A percentile compares a stretch with the other conserved stretches of the same genome.
phyloP scores from a whole-genome alignment of 768 basidiomycete species.

The Boletus pseudo-olivaceus region DNA sequence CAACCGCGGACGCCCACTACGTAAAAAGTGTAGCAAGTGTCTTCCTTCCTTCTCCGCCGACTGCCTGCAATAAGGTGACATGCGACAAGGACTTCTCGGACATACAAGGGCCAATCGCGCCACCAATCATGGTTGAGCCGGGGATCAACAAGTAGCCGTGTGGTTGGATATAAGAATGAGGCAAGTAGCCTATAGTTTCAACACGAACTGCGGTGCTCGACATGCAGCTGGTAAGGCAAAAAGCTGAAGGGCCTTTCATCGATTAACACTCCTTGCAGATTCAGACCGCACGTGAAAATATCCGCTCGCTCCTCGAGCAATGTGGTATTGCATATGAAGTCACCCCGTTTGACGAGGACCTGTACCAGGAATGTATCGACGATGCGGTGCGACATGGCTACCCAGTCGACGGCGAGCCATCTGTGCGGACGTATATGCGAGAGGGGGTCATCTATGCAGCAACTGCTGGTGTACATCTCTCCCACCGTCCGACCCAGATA shows the following conservation, averaged over 20 bases:
- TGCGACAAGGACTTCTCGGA: too few species aligned
- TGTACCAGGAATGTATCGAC: slow-evolving; percentile 22
- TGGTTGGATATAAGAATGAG: slow-evolving; percentile 5
- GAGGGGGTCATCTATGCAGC: slow-evolving; percentile 29
- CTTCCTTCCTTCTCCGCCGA: too few species aligned
- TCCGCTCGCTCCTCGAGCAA: slow-evolving; percentile 14
- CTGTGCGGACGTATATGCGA: slow-evolving; percentile 30
- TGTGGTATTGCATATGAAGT: slow-evolving; percentile 14
- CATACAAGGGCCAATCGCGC: too few species aligned
- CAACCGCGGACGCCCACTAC: too few species aligned
- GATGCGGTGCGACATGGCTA: slow-evolving; percentile 26
- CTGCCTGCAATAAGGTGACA: too few species aligned
- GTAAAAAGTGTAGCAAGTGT: too few species aligned
- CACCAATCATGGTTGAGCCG: too few species aligned
- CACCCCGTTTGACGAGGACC: slow-evolving; percentile 9
- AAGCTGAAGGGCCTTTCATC: neutral
- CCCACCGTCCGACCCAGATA: slow-evolving; percentile 10
- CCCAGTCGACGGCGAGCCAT: slow-evolving; percentile 18
- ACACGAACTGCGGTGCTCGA: neutral
- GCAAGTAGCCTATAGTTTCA: neutral
- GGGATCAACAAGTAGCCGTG: too few species aligned
- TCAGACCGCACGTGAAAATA: slow-evolving; percentile 9
- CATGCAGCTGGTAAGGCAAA: slow-evolving; percentile 13
- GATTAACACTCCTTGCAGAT: slow-evolving; percentile 6
- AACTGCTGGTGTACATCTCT: slow-evolving; percentile 30